Percentiles rank a stretch among this genome's conserved stretches.
Conservation (phyloP, 805 yeast genomes). For the Candida arabinofermentans region DNA sequence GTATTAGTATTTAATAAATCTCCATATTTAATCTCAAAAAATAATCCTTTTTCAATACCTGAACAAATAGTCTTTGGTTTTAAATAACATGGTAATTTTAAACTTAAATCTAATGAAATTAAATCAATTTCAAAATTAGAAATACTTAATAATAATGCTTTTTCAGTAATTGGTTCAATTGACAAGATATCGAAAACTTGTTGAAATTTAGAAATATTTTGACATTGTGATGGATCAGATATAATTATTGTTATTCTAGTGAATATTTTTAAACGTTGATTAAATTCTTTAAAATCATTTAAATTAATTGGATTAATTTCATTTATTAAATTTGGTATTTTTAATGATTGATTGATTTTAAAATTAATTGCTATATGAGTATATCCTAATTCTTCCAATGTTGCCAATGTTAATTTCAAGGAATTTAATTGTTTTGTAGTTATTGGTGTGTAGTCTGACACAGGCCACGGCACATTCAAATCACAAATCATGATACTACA, state of each 20-base stretch:
- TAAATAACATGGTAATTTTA: constrained; percentile 68
- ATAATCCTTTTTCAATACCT: constrained; percentile 78
- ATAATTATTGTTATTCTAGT: constrained; percentile 73
- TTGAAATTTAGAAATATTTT: constrained; percentile 44
- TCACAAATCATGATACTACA: constrained; percentile 48
- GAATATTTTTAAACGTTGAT: constrained; percentile 42
- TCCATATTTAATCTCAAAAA: constrained; percentile 72
- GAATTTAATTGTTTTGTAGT: constrained; percentile 37
- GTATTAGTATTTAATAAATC: constrained; percentile 38
- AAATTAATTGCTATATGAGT: constrained; percentile 75
- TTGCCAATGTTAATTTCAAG: constrained; percentile 47
- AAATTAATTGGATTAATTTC: constrained; percentile 40
- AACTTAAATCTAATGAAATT: constrained; percentile 64
- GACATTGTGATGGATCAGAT: constrained; percentile 75
- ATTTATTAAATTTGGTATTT: constrained; percentile 45
- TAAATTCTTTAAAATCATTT: constrained; percentile 31
- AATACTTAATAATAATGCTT: constrained; percentile 69
- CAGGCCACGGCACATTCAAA: constrained; percentile 74
- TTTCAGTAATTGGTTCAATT: constrained; percentile 75
- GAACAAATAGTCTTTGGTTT: constrained; percentile 82
- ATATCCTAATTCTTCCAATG: constrained; percentile 61
- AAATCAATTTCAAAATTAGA: constrained; percentile 77
- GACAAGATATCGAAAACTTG: constrained; percentile 72
- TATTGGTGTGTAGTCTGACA: constrained; percentile 42
- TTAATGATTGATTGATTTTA: constrained; percentile 38